Base-by-base conservation (phyloP, 2,329 filamentous ascomycete species). In the Fusarium papillatum region DNA sequence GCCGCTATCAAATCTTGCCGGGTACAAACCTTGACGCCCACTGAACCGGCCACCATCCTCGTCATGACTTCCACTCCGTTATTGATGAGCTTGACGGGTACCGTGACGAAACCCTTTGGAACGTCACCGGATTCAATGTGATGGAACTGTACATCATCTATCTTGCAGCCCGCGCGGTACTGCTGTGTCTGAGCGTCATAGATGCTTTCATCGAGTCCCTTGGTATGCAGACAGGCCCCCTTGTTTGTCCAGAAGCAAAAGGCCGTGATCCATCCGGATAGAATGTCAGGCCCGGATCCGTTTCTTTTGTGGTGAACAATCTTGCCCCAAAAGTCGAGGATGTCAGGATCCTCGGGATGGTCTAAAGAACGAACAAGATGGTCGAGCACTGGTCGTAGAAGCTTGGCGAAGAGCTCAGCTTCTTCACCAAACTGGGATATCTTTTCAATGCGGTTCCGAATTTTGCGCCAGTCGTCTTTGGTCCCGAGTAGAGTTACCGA, bases 401-500 rank as follows among this genome's bases (percentile, higher is more conserved):
- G 77, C 5, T 71, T 59, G 6, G 73, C 74, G 53, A 86, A 87
- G 13, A 74, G 65, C 0, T 70, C 72, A 0, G 84, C 76, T 66
- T 88, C 82, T 3, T 80, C 66, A 0, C 86, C 87, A 17, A 85
- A 9, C 81, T 81, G 0, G 19, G 16, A 53, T 0, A 89, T 88
- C 81, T 4, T 80, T 59, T 1, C 86, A 86, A 24, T 83, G 4
- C 82, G 81, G 0, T 22, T 9, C 6, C 81, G 69, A 1, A 85
- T 79, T 3, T 73, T 36, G 26, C 81, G 76, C 84, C 87, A 91
- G 78, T 91, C 89, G 2, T 70, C 68, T 16, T 82, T 76, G 46
- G 87, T 83, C 3, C 89, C 89, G 0, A 88, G 82, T 2, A 91
- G 79, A 0, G 88, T 90, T 0, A 90, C 87, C 0, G 84, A 85